Base-by-base conservation (phyloP, 495 filamentous ascomycete species). In the Daldinia loculata region DNA sequence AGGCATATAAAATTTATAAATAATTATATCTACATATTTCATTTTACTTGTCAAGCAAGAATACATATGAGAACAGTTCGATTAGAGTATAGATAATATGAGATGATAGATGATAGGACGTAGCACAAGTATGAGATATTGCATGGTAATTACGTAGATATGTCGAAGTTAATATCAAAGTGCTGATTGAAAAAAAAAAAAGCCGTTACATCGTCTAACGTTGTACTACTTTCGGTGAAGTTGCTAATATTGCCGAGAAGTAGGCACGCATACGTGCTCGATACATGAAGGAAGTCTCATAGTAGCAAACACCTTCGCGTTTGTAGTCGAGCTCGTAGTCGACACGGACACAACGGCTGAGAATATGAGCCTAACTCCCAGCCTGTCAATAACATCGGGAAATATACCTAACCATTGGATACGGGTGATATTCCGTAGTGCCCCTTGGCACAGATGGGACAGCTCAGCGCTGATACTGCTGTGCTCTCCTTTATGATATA, bases 261-360 rank as follows among this genome's bases (percentile, higher is more conserved):
- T 70, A 74, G 60, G 64, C 64, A 72, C 72, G 67, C 43, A 67
- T 63, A 63, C 56, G 67, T 17, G 65, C 67, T 30, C 24, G 61
- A 61, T 43, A 72, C 73, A 66, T 58, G 73, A 48, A 76, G 39
- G 73, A 48, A 76, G 39, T 62, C 66, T 76, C 9, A 69, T 62
- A 17, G 63, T 69, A 48, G 74, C 78, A 69, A 80, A 79, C 39
- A 75, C 34, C 55, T 74, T 75, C 60, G 66, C 67, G 45, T 72
- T 71, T 24, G 66, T 26, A 39, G 64, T 24, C 17, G 60, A 66
- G 34, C 69, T 73, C 62, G 71, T 71, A 27, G 69, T 69, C 61
- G 69, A 74, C 56, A 72, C 64, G 51, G 56, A 65, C 48, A 71
- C 69, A 12, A 64, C 38, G 30, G 50, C 61, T 17, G 66, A 74